Evolutionary conservation across 2,329 filamentous ascomycete genomes (phyloP).

Genomic region (Fusarium agapanthi): DNA sequence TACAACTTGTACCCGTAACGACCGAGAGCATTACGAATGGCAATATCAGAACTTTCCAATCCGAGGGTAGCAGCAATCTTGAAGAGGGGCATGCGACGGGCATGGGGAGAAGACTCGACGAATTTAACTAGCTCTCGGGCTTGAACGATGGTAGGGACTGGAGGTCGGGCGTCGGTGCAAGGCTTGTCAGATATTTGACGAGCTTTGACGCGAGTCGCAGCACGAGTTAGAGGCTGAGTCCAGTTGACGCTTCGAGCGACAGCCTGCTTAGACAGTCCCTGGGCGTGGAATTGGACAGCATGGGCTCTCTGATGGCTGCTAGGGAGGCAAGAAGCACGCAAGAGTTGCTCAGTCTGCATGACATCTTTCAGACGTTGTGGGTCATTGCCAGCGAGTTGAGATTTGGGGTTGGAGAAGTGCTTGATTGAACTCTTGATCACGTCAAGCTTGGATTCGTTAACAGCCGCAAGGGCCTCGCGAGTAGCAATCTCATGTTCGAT

Average conservation of each 20-base stretch:
- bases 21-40: conserved; percentile 12
- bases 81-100: conserved; percentile 9
- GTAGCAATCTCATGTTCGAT: neutral
- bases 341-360: neutral
- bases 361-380: neutral
- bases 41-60: conserved; percentile 4
- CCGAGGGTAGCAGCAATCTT: conserved; percentile 8
- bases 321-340: neutral
- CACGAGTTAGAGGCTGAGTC: neutral
- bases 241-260: neutral
- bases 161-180: neutral
- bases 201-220: neutral
- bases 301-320: neutral
- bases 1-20: conserved; percentile 15
- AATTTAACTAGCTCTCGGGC: conserved; percentile 10
- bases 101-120: conserved; percentile 9
- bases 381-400: neutral
- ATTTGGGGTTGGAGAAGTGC: neutral
- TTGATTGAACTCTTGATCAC: neutral
- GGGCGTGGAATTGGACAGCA: neutral
- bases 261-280: neutral
- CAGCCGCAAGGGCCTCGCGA: neutral
- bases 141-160: neutral
- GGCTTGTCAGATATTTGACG: neutral
- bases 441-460: neutral